Evolutionary conservation across 2,329 filamentous ascomycete species (phyloP), one percentile per base, ranked within the genome.

Genomic region (Rutstroemia sp.): DNA sequence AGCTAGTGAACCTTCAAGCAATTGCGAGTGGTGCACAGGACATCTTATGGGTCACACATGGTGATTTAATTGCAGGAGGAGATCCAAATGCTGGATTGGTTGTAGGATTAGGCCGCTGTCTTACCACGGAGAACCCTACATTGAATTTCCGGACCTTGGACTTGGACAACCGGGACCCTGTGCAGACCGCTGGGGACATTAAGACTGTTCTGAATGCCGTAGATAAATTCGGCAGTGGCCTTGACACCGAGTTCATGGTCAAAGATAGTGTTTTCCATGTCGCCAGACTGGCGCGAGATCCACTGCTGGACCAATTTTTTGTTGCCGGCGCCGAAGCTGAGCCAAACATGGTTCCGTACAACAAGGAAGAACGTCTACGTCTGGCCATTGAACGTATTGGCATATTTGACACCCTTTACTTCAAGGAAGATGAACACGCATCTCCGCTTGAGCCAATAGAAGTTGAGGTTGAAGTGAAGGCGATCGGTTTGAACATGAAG

Each of bases 81-180:
- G 17, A 50, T 5, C 57, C 59, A 14, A 39, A 54, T 23, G 46
- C 46, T 41, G 34, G 47, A 14, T 21, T 60, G 16, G 30, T 54
- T 4, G 44, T 42, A 21, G 58, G 58, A 23, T 21, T 60, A 14
- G 37, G 57, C 9, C 47, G 54, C 8, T 44, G 53, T 21, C 46
- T 59, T 16, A 49, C 51, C 41, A 46, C 45, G 5, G 59, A 60
- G n/a, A 57, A 60, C 45, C 59, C 59, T 21, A 55, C 59, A 34
- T 48, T 60, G 6, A 45, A 42, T 12, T 50, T 60, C 7, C 46
- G 19, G n/a, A 56, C 51, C 17, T 48, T 57, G 12, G 57, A 60
- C 25, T 9, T 60, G 12, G 57, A 51, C 19, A 34, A 51, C 21
- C 23, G 12, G 12, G 49, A 51, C 30, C 25, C 25, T 44, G 14